A percentile compares a stretch with the other conserved stretches of the same genome.
Evolutionary conservation across 139 green algal species (phyloP).

Genomic region (Bryopsis sp.): DNA sequence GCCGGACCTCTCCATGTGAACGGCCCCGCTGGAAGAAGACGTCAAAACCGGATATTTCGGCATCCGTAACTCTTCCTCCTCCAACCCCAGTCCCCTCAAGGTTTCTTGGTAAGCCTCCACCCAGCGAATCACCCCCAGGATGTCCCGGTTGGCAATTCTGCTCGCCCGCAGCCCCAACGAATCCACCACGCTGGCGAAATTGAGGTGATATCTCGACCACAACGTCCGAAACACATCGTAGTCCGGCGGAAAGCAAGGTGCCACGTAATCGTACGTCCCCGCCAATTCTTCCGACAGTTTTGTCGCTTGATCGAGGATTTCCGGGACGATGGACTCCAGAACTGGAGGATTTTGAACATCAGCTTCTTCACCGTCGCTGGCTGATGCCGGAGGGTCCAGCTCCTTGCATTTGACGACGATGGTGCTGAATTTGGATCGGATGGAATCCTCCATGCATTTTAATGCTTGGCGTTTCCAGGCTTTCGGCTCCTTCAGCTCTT

Average conservation of each 20-base stretch:
- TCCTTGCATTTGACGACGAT: not conserved
- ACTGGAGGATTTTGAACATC: too few species aligned
- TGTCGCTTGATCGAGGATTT: constrained; percentile 14
- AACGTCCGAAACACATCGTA: constrained; percentile 66
- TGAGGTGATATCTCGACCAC: constrained; percentile 11
- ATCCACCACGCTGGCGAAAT: constrained; percentile 47
- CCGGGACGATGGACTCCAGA: not conserved
- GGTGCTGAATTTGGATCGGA: not conserved
- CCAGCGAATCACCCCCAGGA: constrained; percentile 67
- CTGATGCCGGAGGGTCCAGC: too few species aligned
- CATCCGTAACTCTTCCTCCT: constrained; percentile 36
- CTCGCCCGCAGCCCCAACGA: constrained; percentile 54
- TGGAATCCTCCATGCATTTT: not conserved
- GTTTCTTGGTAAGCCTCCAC: constrained; percentile 60
- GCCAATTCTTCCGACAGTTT: constrained; percentile 30
- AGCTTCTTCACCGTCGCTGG: too few species aligned
- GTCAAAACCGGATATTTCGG: constrained; percentile 22
- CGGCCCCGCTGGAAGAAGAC: constrained; percentile 4
- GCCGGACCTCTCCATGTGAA: constrained; percentile 30
- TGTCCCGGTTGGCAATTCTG: constrained; percentile 60
- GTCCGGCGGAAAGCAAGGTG: constrained; percentile 67
- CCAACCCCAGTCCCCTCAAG: constrained; percentile 57
- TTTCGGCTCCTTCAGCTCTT: not conserved
- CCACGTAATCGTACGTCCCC: constrained; percentile 60
- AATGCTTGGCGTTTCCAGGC: not conserved